These are phyloP conservation scores for Neofusicoccum ribis DNA, from an alignment of 2,329 filamentous ascomycete genomes.

Conservation along the genomic window DNA sequence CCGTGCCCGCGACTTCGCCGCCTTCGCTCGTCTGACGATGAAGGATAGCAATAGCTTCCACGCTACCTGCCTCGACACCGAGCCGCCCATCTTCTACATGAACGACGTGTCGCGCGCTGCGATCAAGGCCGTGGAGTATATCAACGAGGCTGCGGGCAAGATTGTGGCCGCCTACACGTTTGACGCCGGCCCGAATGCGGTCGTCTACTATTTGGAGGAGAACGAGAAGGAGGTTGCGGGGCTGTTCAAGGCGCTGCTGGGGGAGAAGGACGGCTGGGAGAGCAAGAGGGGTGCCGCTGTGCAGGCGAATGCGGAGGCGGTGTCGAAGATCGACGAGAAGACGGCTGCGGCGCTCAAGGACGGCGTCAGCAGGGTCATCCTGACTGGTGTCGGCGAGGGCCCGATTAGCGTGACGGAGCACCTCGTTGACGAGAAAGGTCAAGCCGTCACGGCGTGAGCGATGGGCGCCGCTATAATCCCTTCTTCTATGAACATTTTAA, in stretches of 20 bases:
- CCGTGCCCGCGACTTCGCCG: slow-evolving; percentile 73
- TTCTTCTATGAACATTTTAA: not conserved
- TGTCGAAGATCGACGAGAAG: slow-evolving; percentile 60
- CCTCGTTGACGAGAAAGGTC: slow-evolving; percentile 64
- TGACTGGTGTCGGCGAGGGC: slow-evolving; percentile 88
- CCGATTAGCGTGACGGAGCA: slow-evolving; percentile 78
- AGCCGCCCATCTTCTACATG: slow-evolving; percentile 97
- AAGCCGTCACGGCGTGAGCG: slow-evolving; percentile 24
- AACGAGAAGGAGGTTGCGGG: slow-evolving; percentile 73
- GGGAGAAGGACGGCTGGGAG: slow-evolving; percentile 70
- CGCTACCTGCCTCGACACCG: slow-evolving; percentile 89
- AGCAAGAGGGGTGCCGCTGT: slow-evolving; percentile 53
- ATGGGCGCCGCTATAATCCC: not conserved
- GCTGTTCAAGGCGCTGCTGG: slow-evolving; percentile 69
- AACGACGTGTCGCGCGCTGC: slow-evolving; percentile 90
- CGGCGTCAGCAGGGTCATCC: slow-evolving; percentile 84
- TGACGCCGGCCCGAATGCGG: slow-evolving; percentile 94
- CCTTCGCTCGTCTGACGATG: slow-evolving; percentile 91
- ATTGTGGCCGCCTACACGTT: slow-evolving; percentile 93
- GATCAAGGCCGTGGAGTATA: slow-evolving; percentile 82
- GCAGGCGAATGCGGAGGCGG: slow-evolving; percentile 53
- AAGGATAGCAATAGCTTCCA: slow-evolving; percentile 97
- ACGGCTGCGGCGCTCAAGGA: slow-evolving; percentile 58
- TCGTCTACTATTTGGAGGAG: slow-evolving; percentile 90
- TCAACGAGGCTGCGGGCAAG: slow-evolving; percentile 78